Conservation (phyloP, 305 asterid species). For the Solanum hybrid region DNA sequence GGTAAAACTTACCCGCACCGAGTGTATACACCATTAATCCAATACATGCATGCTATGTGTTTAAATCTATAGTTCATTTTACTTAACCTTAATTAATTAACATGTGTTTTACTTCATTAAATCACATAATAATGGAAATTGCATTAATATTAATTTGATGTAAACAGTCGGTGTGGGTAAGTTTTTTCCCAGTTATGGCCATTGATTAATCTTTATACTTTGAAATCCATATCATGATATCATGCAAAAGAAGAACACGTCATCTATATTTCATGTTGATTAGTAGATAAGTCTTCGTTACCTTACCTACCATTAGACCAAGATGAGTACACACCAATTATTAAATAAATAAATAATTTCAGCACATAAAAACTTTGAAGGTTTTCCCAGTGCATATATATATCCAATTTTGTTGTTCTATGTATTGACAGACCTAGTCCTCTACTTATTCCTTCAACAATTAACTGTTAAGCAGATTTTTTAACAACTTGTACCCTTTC, state of each 20-base stretch:
- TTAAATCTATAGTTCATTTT: too few species aligned
- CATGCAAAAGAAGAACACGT: neutral
- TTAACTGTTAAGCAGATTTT: neutral
- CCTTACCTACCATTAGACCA: neutral
- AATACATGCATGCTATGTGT: too few species aligned
- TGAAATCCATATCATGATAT: neutral
- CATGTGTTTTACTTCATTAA: too few species aligned
- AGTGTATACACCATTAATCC: too few species aligned
- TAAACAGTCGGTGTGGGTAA: fast-evolving
- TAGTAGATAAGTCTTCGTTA: neutral
- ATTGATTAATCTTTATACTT: neutral
- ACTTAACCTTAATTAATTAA: too few species aligned
- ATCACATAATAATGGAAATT: too few species aligned
- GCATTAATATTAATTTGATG: too few species aligned
- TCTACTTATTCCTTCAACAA: neutral
- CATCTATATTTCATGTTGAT: neutral
- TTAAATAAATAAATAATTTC: neutral
- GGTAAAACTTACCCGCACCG: too few species aligned
- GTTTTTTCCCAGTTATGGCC: neutral
- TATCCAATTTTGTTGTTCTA: neutral
- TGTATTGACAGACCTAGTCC: neutral
- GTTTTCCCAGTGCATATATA: neutral
- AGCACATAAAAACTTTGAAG: neutral
- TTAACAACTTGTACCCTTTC: neutral
- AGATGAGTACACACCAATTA: neutral